Evolutionary conservation across 352 stramenopile species (phyloP).

Genomic region (Blastocystis sp.): DNA sequence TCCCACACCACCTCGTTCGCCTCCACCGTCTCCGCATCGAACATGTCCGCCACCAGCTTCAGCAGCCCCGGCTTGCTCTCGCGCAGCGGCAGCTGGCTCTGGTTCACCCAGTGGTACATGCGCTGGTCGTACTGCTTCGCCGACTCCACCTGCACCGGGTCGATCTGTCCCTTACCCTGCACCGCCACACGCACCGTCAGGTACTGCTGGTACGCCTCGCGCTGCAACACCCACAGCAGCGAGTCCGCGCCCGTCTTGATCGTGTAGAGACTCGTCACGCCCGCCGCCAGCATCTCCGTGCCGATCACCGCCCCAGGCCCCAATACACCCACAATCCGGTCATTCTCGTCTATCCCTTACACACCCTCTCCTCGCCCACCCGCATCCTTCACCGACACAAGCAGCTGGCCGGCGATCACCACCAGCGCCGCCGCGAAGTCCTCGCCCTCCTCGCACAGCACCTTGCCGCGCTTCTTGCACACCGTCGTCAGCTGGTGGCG

Average conservation of each 20-base stretch:
- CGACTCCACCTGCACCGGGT: slow-evolving; percentile 24
- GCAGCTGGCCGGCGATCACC: slow-evolving; percentile 25
- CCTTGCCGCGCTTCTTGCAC: slow-evolving; percentile 18
- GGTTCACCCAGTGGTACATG: slow-evolving; percentile 65
- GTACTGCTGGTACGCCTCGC: slow-evolving; percentile 44
- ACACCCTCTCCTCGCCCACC: background rate
- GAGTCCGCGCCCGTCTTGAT: slow-evolving; percentile 6
- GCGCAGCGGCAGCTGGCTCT: slow-evolving; percentile 35
- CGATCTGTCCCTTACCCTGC: background rate
- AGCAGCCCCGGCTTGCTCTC: slow-evolving; percentile 9
- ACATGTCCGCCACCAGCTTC: slow-evolving; percentile 40
- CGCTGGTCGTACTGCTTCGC: slow-evolving; percentile 20
- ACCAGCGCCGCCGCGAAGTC: slow-evolving; percentile 27
- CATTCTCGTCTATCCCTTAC: slow-evolving; percentile 7
- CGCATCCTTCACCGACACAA: background rate
- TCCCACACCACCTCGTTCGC: slow-evolving; percentile 10
- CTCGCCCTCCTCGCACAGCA: slow-evolving; percentile 51
- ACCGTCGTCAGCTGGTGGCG: slow-evolving; percentile 44
- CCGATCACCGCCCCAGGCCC: slow-evolving; percentile 34
- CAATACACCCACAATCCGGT: slow-evolving; percentile 17
- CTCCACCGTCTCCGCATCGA: background rate
- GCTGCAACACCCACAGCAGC: slow-evolving; percentile 36
- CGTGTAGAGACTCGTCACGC: background rate
- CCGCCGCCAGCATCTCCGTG: slow-evolving; percentile 9
- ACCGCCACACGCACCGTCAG: slow-evolving; percentile 1